Evolutionary conservation across 2,329 filamentous ascomycete genomes (phyloP).

Genomic region (Gliomastix tumulicola): DNA sequence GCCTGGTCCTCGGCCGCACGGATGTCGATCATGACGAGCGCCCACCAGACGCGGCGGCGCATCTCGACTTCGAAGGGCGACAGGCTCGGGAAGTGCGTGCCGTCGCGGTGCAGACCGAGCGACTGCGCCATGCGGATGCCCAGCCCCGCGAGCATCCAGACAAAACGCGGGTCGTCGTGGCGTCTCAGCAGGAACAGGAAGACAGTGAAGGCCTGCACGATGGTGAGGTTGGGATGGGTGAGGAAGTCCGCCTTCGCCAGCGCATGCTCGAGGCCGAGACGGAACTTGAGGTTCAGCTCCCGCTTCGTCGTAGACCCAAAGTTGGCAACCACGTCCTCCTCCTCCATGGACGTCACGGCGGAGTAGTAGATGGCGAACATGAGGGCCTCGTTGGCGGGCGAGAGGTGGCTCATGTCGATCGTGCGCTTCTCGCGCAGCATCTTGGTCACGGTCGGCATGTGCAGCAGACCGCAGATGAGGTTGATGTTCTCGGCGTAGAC

Average conservation of each 20-base stretch:
- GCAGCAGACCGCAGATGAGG: constrained; percentile 29
- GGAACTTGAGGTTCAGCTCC: constrained; percentile 36
- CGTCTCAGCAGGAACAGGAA: constrained; percentile 48
- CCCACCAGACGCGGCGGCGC: constrained; percentile 56
- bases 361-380: constrained; percentile 53
- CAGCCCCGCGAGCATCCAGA: constrained; percentile 59
- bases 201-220: constrained; percentile 55
- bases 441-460: constrained; percentile 34
- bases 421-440: constrained; percentile 26
- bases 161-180: constrained; percentile 43
- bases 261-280: constrained; percentile 50
- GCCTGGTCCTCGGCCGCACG: constrained; percentile 55
- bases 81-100: constrained; percentile 39
- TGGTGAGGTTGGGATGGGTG: constrained; percentile 48
- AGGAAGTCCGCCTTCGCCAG: constrained; percentile 56
- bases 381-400: constrained; percentile 40
- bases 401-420: constrained; percentile 19
- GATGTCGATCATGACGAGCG: constrained; percentile 51
- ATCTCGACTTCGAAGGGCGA: constrained; percentile 56
- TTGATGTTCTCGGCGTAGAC: constrained; percentile 47
- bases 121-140: constrained; percentile 49
- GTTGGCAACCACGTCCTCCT: constrained; percentile 43
- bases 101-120: constrained; percentile 52
- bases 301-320: constrained; percentile 38
- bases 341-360: constrained; percentile 47